Evolutionary conservation across 2,329 filamentous ascomycete species (phyloP).

Genomic region (Hypocreales sp.): DNA sequence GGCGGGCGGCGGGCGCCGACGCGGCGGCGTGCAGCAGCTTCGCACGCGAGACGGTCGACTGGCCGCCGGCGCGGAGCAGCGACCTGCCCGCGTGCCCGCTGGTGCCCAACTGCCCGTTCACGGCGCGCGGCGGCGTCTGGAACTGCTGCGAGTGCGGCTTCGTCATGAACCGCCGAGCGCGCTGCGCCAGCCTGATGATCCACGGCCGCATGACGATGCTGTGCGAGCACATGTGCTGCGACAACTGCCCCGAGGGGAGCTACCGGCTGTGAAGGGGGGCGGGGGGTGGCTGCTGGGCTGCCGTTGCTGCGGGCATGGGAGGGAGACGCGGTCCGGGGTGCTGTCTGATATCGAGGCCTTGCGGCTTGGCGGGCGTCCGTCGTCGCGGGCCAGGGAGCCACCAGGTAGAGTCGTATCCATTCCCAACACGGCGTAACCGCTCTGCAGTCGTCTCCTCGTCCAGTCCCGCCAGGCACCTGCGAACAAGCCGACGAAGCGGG

Average conservation of each 20-base stretch:
- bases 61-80: constrained; percentile 31
- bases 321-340: too few species aligned
- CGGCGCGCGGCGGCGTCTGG: constrained; percentile 32
- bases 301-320: too few species aligned
- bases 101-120: constrained; percentile 31
- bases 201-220: constrained; percentile 30
- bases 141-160: constrained; percentile 43
- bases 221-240: constrained; percentile 39
- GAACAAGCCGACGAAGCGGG: too few species aligned
- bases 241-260: constrained; percentile 1
- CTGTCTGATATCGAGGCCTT: too few species aligned
- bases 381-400: too few species aligned
- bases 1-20: constrained; percentile 13
- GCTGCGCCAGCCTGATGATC: constrained; percentile 37
- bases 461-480: too few species aligned
- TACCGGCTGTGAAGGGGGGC: not conserved
- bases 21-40: constrained; percentile 26
- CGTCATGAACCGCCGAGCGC: constrained; percentile 30
- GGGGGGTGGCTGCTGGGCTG: not conserved
- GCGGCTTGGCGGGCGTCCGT: too few species aligned
- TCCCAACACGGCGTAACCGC: too few species aligned
- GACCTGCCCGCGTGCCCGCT: constrained; percentile 24
- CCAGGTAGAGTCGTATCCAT: too few species aligned
- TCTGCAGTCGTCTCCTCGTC: too few species aligned
- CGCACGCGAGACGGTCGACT: constrained; percentile 25